Conservation (phyloP, 176 grass and related monocot species). For the Coix lacrymajobi region DNA sequence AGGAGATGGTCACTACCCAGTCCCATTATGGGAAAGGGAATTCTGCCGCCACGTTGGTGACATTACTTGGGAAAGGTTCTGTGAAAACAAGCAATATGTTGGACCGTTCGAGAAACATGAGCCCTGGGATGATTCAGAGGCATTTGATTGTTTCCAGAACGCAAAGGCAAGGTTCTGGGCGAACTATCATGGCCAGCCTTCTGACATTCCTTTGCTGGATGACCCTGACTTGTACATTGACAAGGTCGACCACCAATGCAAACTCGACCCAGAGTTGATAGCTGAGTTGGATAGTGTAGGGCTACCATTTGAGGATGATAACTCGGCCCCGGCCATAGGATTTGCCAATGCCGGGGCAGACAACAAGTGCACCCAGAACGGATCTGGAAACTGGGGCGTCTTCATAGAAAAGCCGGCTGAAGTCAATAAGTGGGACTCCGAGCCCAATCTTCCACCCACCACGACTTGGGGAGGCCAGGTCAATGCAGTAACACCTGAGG, state of each 20-base stretch:
- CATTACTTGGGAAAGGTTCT: conserved; percentile 50
- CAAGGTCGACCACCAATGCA: conserved; percentile 25
- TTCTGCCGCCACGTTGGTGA: conserved; percentile 39
- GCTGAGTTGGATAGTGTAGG: conserved; percentile 26
- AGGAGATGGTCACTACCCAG: conserved; percentile 1
- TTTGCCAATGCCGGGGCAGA: background rate
- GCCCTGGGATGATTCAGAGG: conserved; percentile 42
- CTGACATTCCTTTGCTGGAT: conserved; percentile 31
- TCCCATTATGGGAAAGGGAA: conserved; percentile 57
- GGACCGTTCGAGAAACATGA: conserved; percentile 7
- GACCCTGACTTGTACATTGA: conserved; percentile 40
- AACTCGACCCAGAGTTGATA: conserved; percentile 33
- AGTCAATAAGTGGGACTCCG: conserved; percentile 38
- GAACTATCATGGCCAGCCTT: conserved; percentile 41
- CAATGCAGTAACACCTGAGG: background rate
- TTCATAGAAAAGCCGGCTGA: conserved; percentile 38
- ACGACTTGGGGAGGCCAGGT: conserved; percentile 3
- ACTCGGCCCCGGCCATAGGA: background rate
- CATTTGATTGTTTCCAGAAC: conserved; percentile 50
- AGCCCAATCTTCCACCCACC: background rate
- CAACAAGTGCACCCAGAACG: conserved; percentile 7
- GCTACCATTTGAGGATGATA: conserved; percentile 19
- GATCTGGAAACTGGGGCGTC: conserved; percentile 37
- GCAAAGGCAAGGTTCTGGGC: conserved; percentile 40
- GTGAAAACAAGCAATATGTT: conserved; percentile 40